Evolutionary conservation across 495 filamentous ascomycete species (phyloP).

Genomic region (Cetradonia linearis): DNA sequence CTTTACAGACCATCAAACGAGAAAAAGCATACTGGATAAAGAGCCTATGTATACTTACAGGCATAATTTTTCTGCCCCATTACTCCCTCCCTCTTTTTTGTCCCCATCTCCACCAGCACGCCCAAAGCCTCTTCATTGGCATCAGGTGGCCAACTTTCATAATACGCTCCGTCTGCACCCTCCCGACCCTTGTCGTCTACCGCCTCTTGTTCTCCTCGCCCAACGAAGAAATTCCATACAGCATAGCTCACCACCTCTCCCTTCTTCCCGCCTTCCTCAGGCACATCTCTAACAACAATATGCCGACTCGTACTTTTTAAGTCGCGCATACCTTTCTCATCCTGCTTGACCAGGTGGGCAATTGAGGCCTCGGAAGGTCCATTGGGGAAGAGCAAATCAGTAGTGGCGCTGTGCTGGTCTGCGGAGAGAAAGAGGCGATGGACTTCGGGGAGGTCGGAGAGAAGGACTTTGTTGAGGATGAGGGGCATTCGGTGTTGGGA

Average conservation of each 20-base stretch:
- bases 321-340: conserved; percentile 5
- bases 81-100: conserved; percentile 6
- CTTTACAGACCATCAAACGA: neutral
- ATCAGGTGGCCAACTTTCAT: conserved; percentile 9
- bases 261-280: neutral
- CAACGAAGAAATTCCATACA: conserved; percentile 6
- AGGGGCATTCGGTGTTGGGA: neutral
- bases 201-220: neutral
- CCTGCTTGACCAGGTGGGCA: conserved; percentile 2
- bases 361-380: neutral
- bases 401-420: neutral
- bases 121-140: neutral
- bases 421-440: conserved; percentile 5
- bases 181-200: neutral
- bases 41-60: conserved; percentile 9
- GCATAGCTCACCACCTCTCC: conserved; percentile 12
- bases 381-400: conserved; percentile 9
- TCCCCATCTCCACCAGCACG: neutral
- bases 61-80: neutral
- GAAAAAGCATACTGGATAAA: neutral
- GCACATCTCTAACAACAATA: conserved; percentile 1
- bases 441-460: neutral
- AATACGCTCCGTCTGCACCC: neutral
- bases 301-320: neutral
- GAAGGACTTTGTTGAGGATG: neutral